Conservation (phyloP, 1,284 basidiomycete species). For the Sparassis latifolia region DNA sequence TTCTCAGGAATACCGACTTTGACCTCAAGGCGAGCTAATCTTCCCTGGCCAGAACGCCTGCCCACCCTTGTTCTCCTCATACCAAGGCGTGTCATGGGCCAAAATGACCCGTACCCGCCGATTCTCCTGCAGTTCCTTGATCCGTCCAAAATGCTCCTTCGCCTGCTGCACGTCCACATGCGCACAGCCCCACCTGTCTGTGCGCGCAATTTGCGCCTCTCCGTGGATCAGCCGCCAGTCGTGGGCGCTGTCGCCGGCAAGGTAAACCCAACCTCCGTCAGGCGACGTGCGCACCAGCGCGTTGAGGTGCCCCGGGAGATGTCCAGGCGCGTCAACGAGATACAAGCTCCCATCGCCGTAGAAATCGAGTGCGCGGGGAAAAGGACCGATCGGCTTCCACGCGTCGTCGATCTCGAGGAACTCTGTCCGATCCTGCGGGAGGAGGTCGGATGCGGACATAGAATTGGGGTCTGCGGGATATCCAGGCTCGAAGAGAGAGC, state of each 20-base stretch:
- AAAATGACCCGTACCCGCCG: constrained; percentile 41
- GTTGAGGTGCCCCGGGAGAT: constrained; percentile 48
- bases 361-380: constrained; percentile 44
- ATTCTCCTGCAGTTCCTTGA: constrained; percentile 31
- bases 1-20: too few relatives aligned
- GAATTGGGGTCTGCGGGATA: constrained; percentile 37
- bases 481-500: constrained; percentile 28
- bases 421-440: constrained; percentile 37
- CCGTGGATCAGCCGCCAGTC: constrained; percentile 45
- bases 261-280: constrained; percentile 49
- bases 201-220: constrained; percentile 33
- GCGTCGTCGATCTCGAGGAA: constrained; percentile 13
- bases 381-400: constrained; percentile 36
- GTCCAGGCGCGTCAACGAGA: constrained; percentile 50
- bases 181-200: constrained; percentile 28
- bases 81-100: constrained; percentile 50
- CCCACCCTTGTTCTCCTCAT: constrained; percentile 35
- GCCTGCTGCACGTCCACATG: constrained; percentile 39
- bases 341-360: constrained; percentile 53
- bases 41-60: constrained; percentile 32
- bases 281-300: constrained; percentile 48
- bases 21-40: constrained; percentile 1
- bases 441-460: constrained; percentile 27
- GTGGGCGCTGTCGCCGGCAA: constrained; percentile 51
- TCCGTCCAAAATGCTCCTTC: constrained; percentile 33